Percentiles rank a stretch among this genome's conserved stretches.
Evolutionary conservation across 2,329 filamentous ascomycete genomes (phyloP).

Genomic region (Aspergillus brunneoviolaceus): DNA sequence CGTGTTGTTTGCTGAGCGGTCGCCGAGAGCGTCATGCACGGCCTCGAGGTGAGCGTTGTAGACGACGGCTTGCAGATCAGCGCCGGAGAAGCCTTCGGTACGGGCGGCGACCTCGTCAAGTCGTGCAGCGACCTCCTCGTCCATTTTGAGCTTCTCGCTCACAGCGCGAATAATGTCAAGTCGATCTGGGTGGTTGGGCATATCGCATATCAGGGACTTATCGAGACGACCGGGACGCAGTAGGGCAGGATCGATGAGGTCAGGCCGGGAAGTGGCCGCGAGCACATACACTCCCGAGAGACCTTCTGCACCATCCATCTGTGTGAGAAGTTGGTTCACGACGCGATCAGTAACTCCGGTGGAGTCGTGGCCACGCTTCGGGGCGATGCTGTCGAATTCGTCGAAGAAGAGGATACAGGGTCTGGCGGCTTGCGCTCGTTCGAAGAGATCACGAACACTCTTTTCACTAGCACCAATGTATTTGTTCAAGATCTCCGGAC

Average conservation of each 20-base stretch:
- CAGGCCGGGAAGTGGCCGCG: conserved; percentile 87
- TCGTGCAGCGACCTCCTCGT: conserved; percentile 61
- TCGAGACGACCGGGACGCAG: conserved; percentile 88
- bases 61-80: conserved; percentile 89
- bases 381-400: conserved; percentile 96
- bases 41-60: conserved; percentile 97
- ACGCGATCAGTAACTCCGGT: conserved; percentile 98
- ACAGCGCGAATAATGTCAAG: conserved; percentile 85
- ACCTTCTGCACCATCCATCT: conserved; percentile 98
- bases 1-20: conserved; percentile 51
- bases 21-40: conserved; percentile 85
- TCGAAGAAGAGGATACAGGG: conserved; percentile 98
- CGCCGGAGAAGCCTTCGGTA: conserved; percentile 89
- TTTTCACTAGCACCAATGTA: conserved; percentile 98
- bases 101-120: conserved; percentile 72
- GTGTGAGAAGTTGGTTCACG: conserved; percentile 95
- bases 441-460: conserved; percentile 90
- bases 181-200: conserved; percentile 76
- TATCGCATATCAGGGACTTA: conserved; percentile 87
- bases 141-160: conserved; percentile 76
- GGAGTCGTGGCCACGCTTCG: conserved; percentile 93
- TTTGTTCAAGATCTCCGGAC: conserved; percentile 97
- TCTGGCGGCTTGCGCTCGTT: conserved; percentile 80
- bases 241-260: conserved; percentile 91
- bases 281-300: conserved; percentile 93